These are phyloP conservation scores for Zygosaccharomyces kombuchaensis DNA, from an alignment of 805 yeast species.

Conservation along the genomic window DNA sequence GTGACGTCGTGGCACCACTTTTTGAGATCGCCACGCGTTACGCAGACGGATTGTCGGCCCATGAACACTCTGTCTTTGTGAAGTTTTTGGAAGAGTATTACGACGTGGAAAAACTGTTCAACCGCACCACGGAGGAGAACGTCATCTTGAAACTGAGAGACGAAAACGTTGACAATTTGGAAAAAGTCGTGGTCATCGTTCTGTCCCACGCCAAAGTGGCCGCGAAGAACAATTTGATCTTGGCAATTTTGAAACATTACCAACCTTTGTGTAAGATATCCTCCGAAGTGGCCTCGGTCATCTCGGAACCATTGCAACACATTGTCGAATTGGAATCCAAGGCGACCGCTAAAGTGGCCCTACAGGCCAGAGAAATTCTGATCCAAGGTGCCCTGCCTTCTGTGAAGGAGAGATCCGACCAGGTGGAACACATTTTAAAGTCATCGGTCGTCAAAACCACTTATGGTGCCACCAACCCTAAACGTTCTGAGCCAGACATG, in stretches of 20 bases:
- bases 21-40: constrained; percentile 65
- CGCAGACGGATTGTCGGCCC: constrained; percentile 70
- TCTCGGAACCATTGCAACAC: constrained; percentile 68
- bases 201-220: constrained; percentile 91
- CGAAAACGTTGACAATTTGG: constrained; percentile 71
- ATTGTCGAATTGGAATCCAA: constrained; percentile 88
- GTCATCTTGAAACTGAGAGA: constrained; percentile 85
- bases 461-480: constrained; percentile 77
- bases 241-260: constrained; percentile 79
- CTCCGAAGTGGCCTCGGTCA: constrained; percentile 60
- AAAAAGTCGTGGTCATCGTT: constrained; percentile 64
- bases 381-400: constrained; percentile 97
- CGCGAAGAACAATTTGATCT: constrained; percentile 83
- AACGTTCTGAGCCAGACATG: constrained; percentile 77
- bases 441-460: constrained; percentile 84
- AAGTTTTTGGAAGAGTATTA: constrained; percentile 66
- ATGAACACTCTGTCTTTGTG: constrained; percentile 76
- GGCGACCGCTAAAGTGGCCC: constrained; percentile 86
- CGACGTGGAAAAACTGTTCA: constrained; percentile 71
- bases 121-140: constrained; percentile 81
- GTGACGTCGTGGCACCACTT: constrained; percentile 66
- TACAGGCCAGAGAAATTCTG: constrained; percentile 92
- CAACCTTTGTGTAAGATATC: constrained; percentile 73
- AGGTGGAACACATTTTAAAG: constrained; percentile 90
- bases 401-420: constrained; percentile 92